Evolutionary conservation across 805 yeast species (phyloP), one percentile per base, ranked within the genome.

Genomic region (Ascoidea rubescens): DNA sequence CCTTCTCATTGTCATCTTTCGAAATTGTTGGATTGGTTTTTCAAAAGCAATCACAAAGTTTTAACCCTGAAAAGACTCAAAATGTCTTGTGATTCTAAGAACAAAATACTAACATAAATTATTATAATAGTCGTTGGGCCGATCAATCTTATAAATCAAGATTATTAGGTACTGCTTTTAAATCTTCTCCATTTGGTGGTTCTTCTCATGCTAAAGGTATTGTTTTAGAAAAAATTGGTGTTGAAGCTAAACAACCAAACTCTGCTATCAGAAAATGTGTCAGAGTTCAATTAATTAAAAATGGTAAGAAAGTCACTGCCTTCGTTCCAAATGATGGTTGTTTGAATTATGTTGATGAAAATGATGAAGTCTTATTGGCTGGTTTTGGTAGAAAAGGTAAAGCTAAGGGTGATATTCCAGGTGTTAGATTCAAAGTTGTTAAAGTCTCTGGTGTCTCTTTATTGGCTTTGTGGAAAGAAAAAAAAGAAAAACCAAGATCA

Each of bases 351-450:
- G 97, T 93, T 69, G 99, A 93, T 74, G 98, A 93, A 82, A 93
- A 93, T 83, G 99, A 93, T 80, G 98, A 93, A 78, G 99, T 93
- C 68, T 81, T 93, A 70, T 82, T 93, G 68, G 98, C 99, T 70
- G 99, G 99, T 84, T 93, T 93, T 89, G 99, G 99, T 88, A 89
- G 98, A 82, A 93, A 96, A 84, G 99, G 99, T 82, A 93, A 93
- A 84, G 99, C 99, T 76, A 93, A 93, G 95, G 99, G 99, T 84
- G 99, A 93, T 90, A 91, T 93, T 72, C 99, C 99, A 77, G 99
- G 99, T 88, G 99, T 93, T 73, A 93, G 99, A 87, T 93, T 93
- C 89, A 93, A 93, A 87, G 99, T 93, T 74, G 99, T 93, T 74
- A 93, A 93, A 84, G 99, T 93, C 68, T 87, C 99, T 67, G 99